These are phyloP conservation scores for Colletotrichum zoysiae DNA, from an alignment of 2,329 filamentous ascomycete species.

Conservation along the genomic window DNA sequence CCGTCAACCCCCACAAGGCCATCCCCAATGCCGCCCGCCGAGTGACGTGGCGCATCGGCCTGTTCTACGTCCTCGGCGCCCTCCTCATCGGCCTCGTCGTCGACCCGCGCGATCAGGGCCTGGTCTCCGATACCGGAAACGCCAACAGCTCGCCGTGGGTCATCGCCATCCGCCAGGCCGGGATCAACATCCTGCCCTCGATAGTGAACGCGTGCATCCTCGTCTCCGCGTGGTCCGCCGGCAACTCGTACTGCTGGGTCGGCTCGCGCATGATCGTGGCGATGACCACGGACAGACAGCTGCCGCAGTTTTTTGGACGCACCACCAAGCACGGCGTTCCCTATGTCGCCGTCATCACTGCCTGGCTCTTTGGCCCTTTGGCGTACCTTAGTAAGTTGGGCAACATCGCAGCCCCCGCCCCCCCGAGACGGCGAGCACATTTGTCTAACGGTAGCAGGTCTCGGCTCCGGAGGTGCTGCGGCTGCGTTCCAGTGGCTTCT, in stretches of 20 bases:
- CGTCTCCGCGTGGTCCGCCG: constrained; percentile 59
- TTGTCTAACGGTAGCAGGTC: constrained; percentile 59
- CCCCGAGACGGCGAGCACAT: constrained; percentile 52
- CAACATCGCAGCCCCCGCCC: constrained; percentile 58
- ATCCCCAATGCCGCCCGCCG: constrained; percentile 59
- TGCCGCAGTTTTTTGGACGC: constrained; percentile 53
- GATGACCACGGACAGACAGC: constrained; percentile 41
- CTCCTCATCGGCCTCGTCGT: constrained; percentile 60
- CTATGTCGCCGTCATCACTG: constrained; percentile 55
- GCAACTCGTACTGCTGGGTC: constrained; percentile 57
- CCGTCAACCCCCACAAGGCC: constrained; percentile 56
- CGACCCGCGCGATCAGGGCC: constrained; percentile 52
- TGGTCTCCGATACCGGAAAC: constrained; percentile 54
- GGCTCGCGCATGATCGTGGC: constrained; percentile 59
- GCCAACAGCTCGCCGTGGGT: constrained; percentile 59
- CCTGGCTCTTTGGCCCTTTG: constrained; percentile 55
- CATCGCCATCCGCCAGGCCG: constrained; percentile 57
- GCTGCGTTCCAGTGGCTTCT: constrained; percentile 62
- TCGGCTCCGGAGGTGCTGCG: constrained; percentile 58
- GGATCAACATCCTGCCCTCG: constrained; percentile 55
- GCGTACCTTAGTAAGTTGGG: constrained; percentile 58
- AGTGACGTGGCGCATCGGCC: constrained; percentile 58
- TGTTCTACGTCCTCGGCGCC: constrained; percentile 60
- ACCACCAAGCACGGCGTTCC: constrained; percentile 56
- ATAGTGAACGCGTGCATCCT: constrained; percentile 64